These are phyloP conservation scores for Saccharomyces uvarum DNA, from an alignment of 1,139 yeast species.

Conservation along the genomic window DNA sequence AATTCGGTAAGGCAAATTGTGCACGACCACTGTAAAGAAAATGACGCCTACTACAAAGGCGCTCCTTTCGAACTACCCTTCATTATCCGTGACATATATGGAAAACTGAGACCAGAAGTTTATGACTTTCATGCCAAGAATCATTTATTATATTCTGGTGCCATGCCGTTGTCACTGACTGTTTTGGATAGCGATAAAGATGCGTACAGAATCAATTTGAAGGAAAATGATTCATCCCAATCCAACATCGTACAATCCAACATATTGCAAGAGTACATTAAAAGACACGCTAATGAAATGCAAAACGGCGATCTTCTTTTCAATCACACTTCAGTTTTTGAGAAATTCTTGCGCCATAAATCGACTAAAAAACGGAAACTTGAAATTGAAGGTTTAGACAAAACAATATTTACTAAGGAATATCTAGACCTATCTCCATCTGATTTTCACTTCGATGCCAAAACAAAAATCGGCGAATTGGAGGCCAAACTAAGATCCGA, in stretches of 20 bases:
- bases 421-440: slow-evolving; percentile 15
- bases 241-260: slow-evolving; percentile 20
- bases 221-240: slow-evolving; percentile 7
- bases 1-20: neutral
- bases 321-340: slow-evolving; percentile 17
- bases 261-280: slow-evolving; percentile 7
- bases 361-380: slow-evolving; percentile 10
- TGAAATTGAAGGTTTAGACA: slow-evolving; percentile 9
- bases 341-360: slow-evolving; percentile 13
- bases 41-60: slow-evolving; percentile 1
- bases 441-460: slow-evolving; percentile 26
- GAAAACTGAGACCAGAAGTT: slow-evolving; percentile 24
- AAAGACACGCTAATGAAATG: slow-evolving; percentile 3
- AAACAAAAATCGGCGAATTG: slow-evolving; percentile 21
- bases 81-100: slow-evolving; percentile 12
- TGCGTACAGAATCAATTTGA: slow-evolving; percentile 16
- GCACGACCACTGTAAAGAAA: neutral
- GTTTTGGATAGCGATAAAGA: slow-evolving; percentile 14
- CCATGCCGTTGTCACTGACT: slow-evolving; percentile 22
- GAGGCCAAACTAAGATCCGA: slow-evolving; percentile 9
- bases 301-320: slow-evolving; percentile 13
- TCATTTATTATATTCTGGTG: slow-evolving; percentile 12
- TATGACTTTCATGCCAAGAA: slow-evolving; percentile 22
- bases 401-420: slow-evolving; percentile 10
- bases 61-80: slow-evolving; percentile 13